Evolutionary conservation across 2,329 filamentous ascomycete genomes (phyloP), one percentile per base, ranked within the genome.

Genomic region (Colletotrichum siamense): DNA sequence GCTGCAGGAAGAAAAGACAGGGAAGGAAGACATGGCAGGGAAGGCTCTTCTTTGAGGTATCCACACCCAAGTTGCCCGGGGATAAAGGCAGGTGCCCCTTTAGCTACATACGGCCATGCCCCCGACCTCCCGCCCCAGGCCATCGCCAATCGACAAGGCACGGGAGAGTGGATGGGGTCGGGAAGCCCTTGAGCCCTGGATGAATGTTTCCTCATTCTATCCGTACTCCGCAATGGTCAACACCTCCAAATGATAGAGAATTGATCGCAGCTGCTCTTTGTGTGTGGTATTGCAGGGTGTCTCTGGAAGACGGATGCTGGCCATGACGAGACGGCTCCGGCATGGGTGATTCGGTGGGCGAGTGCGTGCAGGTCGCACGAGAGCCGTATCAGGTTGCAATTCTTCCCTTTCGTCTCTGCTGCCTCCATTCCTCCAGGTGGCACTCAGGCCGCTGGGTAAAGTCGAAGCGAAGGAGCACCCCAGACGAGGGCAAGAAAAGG

Each of bases 81-180:
- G n/a, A 22, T 52, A 52, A 44, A 13, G 10, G 24, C 28, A 15
- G 59, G 59, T 10, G 26, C 52, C 69, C 49, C 69, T 30, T 67
- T 75, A 75, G 62, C 69, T 75, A 62, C 69, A 67, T 72, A 72
- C 39, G 69, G 36, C 55, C 62, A 32, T 44, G 69, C 32, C 28
- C 69, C n/a, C 28, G 28, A 16, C 22, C 34, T 52, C 65, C 71
- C 71, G 34, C 34, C 26, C 32, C 61, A 34, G 62, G 28, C 52
- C 30, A 67, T 72, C 32, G 32, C 61, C 26, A 73, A 76, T 68
- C 69, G 63, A 44, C 64, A 63, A 71, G 69, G 63, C 59, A 67
- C 32, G 57, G 64, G 55, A 30, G 52, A 69, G 66, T 39, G 52
- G 52, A 28, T 30, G 66, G 66, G 52, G 32, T 55, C 52, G 18